phyloP scores from a whole-genome alignment of 352 stramenopile species.

The Halophytophthora polymorphica region DNA sequence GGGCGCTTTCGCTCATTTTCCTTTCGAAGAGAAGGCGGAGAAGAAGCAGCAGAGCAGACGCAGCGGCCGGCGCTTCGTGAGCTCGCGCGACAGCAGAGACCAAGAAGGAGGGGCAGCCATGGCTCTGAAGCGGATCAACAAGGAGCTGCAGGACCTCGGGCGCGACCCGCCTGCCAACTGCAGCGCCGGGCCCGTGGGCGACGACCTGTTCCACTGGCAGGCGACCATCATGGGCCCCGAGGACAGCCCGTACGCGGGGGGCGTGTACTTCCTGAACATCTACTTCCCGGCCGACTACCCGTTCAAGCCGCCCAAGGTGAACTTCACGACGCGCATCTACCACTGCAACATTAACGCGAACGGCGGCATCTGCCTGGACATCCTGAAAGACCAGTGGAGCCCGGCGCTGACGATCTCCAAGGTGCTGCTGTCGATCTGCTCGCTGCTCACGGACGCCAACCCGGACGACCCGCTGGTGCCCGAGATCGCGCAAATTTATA shows the following conservation, averaged over 20 bases:
- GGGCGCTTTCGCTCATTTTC: slow-evolving; percentile 27
- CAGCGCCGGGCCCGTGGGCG: slow-evolving; percentile 95
- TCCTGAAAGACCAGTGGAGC: slow-evolving; percentile 99
- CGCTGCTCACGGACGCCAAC: slow-evolving; percentile 98
- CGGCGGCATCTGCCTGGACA: slow-evolving; percentile 99
- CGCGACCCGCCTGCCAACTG: slow-evolving; percentile 98
- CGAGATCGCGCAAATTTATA: slow-evolving; percentile 93
- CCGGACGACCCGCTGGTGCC: slow-evolving; percentile 97
- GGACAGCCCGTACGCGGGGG: slow-evolving; percentile 96
- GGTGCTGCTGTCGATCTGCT: slow-evolving; percentile 99
- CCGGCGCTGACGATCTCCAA: slow-evolving; percentile 99
- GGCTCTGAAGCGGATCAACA: slow-evolving; percentile 95
- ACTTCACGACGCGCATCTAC: slow-evolving; percentile 99
- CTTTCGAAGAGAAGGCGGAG: slow-evolving; percentile 25
- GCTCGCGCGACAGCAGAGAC: slow-evolving; percentile 7
- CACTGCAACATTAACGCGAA: slow-evolving; percentile 99
- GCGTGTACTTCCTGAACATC: slow-evolving; percentile 99
- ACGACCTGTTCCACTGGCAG: slow-evolving; percentile 98
- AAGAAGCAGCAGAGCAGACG: slow-evolving; percentile 28
- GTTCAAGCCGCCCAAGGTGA: slow-evolving; percentile 98
- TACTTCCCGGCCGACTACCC: slow-evolving; percentile 99
- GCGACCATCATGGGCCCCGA: slow-evolving; percentile 98
- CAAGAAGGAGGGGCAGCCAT: slow-evolving; percentile 36
- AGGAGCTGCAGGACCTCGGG: slow-evolving; percentile 93
- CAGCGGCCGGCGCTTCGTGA: slow-evolving; percentile 4